phyloP scores from a whole-genome alignment of 345 rosid genomes.

The Aegle marmelos region DNA sequence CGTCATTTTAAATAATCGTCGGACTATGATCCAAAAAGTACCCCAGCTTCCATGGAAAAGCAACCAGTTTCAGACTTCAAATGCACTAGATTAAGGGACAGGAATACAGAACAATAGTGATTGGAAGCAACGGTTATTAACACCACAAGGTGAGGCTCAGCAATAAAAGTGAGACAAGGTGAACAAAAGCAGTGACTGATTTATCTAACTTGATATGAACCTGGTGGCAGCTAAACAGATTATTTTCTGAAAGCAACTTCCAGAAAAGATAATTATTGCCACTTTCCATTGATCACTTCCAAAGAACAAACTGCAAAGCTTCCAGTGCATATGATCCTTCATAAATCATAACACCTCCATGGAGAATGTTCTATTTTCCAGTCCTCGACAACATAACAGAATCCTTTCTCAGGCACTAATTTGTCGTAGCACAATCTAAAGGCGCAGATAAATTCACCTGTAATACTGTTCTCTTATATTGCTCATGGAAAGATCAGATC shows the following conservation, averaged over 20 bases:
- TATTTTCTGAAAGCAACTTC: neutral
- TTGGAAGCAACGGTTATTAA: neutral
- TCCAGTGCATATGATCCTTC: neutral
- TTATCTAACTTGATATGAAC: neutral
- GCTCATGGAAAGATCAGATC: neutral
- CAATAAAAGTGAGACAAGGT: neutral
- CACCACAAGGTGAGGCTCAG: neutral
- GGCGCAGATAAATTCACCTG: neutral
- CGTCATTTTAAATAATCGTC: neutral
- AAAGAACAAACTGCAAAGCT: neutral
- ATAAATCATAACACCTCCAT: neutral
- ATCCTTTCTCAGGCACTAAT: neutral
- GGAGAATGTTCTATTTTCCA: neutral
- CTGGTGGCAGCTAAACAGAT: neutral
- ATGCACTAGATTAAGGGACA: neutral
- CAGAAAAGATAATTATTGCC: neutral
- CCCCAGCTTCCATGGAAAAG: neutral
- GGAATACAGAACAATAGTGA: neutral
- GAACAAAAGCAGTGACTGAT: neutral
- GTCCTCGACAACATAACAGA: neutral
- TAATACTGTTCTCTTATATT: neutral
- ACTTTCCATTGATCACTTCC: neutral
- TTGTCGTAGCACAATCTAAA: neutral
- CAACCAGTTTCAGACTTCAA: neutral
- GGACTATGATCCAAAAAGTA: neutral